phyloP scores from a whole-genome alignment of 495 filamentous ascomycete species.

The Schizothecium vesticola region DNA sequence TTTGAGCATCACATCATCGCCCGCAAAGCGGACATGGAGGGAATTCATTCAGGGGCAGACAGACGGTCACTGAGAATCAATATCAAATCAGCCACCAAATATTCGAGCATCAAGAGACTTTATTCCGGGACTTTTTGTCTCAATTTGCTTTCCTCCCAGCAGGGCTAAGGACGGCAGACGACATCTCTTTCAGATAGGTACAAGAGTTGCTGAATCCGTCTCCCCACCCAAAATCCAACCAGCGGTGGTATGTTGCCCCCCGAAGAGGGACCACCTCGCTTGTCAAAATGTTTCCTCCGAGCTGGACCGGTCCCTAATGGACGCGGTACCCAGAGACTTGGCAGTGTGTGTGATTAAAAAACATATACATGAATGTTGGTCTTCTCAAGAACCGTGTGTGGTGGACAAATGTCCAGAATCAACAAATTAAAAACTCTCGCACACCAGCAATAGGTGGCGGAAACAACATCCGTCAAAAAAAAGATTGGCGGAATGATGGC shows the following conservation, averaged over 20 bases:
- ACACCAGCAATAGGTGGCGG: not conserved
- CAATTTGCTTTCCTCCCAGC: not conserved
- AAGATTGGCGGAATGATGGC: not conserved
- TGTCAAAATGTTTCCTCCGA: conserved; percentile 5
- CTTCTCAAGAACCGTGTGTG: conserved; percentile 1
- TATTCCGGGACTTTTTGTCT: not conserved
- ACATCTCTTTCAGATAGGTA: not conserved
- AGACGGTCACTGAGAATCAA: not conserved
- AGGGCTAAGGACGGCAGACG: not conserved
- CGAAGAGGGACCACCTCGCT: not conserved
- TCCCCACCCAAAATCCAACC: not conserved
- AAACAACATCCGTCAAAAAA: not conserved
- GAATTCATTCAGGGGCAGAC: not conserved
- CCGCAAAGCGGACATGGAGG: not conserved
- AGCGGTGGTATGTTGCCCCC: not conserved
- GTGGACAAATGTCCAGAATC: not conserved
- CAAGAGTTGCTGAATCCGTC: not conserved
- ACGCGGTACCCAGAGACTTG: not conserved
- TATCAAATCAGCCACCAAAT: not conserved
- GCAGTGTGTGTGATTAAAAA: conserved; percentile 4
- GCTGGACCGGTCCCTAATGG: conserved; percentile 6
- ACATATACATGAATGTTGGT: not conserved
- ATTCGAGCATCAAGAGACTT: not conserved
- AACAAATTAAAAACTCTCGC: not conserved
- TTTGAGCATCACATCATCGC: not conserved